Base-by-base conservation (phyloP, 768 basidiomycete species). In the Sarcodon aspratus region DNA sequence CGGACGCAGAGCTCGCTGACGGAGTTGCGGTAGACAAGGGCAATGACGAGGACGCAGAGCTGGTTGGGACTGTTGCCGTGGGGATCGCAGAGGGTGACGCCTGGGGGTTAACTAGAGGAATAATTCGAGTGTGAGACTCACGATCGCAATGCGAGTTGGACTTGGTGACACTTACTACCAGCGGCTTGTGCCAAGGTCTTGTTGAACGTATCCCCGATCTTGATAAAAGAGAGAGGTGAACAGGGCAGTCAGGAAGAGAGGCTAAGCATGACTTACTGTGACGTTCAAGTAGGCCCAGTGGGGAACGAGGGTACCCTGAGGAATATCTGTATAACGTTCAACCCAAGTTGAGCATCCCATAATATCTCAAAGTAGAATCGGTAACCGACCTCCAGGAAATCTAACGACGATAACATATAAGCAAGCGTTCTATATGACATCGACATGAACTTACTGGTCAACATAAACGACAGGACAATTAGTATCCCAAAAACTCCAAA, bases 201-300 rank as follows among this genome's bases (percentile, higher is more conserved):
- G 13, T 8, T 13, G 21, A 27, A 27, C 21, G 21, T 27, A 27
- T 27, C 21, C 21, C 21, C 21, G 5, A 27, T 27, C 21, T 27
- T 27, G 21, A 5, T n/a, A 27, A 27, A 27, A 27, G 21, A 5
- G 21, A 27, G 21, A 27, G 2, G 5, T n/a, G 5, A 27, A 27
- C 21, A 27, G 21, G 21, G 2, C 5, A 5, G 21, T 27, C 21
- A 27, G 21, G 21, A 27, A 27, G 2, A 27, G 21, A 27, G 21
- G 21, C 5, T 27, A 5, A 27, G 21, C 21, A 27, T 5, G 21
- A 51, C 59, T 48, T 56, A 72, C 72, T 38, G 61, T 55, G 36
- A 74, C 64, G 57, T 74, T 59, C 13, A 67, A 58, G 53, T 73
- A 79, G 0, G 77, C 76, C 58, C 72, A 79, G 37, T 67, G 60